Base-by-base conservation (phyloP, 2,329 filamentous ascomycete species). In the Ascomycota sp. region DNA sequence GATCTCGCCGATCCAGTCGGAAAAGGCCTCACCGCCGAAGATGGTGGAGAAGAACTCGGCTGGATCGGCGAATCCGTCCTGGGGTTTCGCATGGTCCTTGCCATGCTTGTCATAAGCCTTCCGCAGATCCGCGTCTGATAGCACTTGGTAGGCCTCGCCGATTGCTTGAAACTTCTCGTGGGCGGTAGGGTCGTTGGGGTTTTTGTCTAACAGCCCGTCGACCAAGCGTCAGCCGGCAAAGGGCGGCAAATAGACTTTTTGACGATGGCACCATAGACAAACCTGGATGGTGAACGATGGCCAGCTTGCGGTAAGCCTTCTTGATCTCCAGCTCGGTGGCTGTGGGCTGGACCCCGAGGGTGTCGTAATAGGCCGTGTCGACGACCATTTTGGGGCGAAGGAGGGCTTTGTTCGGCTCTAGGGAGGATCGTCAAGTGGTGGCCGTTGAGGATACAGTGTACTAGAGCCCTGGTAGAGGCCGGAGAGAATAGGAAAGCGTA, bases 11-110 rank as follows among this genome's bases (percentile, higher is more conserved):
- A 98, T 95, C 65, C 89, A 82, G 61, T 98, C 86, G 39, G 77
- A 65, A 49, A 98, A 98, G 9, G 86, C 83, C 46, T 93, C 86
- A 39, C 89, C 89, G 44, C 89, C 89, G 50, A 98, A 98, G 45
- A 98, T 98, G 63, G 84, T 91, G 47, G 79, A 79, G 59, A 98
- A 98, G 67, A 98, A 98, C 57, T 98, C 89, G 41, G 83, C 69
- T 1, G 89, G 89, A 53, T 98, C 89, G 62, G 80, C 80, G 54
- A 98, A 98, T 40, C 89, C 89, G 47, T 82, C 79, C 46, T 75
- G 72, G 1, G 89, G 89, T 50, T 86, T 80, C 6, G 89, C 84
- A 44, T 81, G 73, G 47, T 98, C 89, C 58, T 95, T 95, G 53
- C 89, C 89, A 63, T 75, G 86, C 57, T 92, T 92, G 58, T 98